Evolutionary conservation across 78 protist genomes (phyloP).

Genomic region (Capsaspora owczarzaki): DNA sequence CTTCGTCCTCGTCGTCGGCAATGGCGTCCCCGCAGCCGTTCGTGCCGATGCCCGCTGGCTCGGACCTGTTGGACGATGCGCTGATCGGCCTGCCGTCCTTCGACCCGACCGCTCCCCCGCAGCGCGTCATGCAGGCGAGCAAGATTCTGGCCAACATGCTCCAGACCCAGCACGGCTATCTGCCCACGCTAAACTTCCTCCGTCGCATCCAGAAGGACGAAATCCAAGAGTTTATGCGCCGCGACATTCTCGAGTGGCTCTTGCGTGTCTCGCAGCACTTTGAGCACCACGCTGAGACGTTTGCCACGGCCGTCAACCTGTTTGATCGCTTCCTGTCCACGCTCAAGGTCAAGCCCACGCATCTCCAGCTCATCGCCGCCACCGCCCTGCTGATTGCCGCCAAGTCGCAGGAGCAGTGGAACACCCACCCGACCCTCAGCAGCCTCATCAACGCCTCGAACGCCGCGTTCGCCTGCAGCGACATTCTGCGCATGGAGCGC

Average conservation of each 20-base stretch:
- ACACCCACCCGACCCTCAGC: constrained; percentile 14
- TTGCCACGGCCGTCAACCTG: constrained; percentile 11
- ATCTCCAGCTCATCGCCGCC: constrained; percentile 30
- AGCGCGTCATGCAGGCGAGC: no score
- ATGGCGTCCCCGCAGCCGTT: no score
- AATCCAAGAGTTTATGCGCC: background rate
- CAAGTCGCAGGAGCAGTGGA: constrained; percentile 27
- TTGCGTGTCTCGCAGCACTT: background rate
- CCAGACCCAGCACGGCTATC: background rate
- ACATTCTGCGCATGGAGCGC: constrained; percentile 18
- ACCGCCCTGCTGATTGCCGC: constrained; percentile 17
- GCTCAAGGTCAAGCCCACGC: constrained; percentile 8
- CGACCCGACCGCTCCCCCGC: no score
- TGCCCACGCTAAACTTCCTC: constrained; percentile 9
- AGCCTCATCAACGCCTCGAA: background rate
- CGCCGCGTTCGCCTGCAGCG: constrained; percentile 14
- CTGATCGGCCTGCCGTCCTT: no score
- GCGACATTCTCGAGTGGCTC: constrained; percentile 2
- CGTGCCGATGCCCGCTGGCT: no score
- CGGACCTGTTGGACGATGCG: no score
- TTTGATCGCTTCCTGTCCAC: constrained; percentile 11
- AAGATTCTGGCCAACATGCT: background rate
- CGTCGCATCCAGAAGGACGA: background rate
- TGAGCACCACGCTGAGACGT: constrained; percentile 19
- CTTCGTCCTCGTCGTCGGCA: no score